Conservation (phyloP, 2,329 filamentous ascomycete genomes). For the Pseudogymnoascus pannorum region DNA sequence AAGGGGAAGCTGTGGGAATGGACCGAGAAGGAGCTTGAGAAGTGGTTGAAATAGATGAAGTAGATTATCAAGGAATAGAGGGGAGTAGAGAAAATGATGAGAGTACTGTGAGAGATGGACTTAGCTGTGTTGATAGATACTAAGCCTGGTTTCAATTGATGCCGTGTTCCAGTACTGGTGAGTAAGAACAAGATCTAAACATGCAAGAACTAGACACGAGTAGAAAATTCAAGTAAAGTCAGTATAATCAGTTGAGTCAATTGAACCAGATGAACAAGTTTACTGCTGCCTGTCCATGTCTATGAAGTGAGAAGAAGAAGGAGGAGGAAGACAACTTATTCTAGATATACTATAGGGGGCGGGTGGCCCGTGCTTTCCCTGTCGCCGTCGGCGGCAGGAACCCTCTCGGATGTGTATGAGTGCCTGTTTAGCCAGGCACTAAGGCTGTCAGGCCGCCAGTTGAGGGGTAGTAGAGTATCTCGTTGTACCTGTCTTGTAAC, state of each 20-base stretch:
- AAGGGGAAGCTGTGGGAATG: constrained; percentile 31
- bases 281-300: too few relatives aligned
- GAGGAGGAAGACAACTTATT: too few relatives aligned
- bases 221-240: not conserved
- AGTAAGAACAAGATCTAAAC: not conserved
- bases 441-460: not conserved
- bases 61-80: not conserved
- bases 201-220: not conserved
- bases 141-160: not conserved
- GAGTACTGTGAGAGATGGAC: not conserved
- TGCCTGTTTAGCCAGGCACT: not conserved
- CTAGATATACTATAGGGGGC: not conserved
- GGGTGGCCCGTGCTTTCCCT: not conserved
- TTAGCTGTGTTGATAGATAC: not conserved
- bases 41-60: not conserved
- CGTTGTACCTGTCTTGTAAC: too few relatives aligned
- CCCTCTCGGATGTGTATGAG: not conserved
- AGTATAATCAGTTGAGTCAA: not conserved
- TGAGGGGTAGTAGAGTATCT: not conserved
- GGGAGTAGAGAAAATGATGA: not conserved
- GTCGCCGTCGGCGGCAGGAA: not conserved
- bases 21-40: constrained; percentile 29
- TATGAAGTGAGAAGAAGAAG: not conserved
- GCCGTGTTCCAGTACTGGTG: not conserved
- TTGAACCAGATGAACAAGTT: too few relatives aligned